Base-by-base conservation (phyloP, 2,329 filamentous ascomycete species). In the Gyromitra esculenta region DNA sequence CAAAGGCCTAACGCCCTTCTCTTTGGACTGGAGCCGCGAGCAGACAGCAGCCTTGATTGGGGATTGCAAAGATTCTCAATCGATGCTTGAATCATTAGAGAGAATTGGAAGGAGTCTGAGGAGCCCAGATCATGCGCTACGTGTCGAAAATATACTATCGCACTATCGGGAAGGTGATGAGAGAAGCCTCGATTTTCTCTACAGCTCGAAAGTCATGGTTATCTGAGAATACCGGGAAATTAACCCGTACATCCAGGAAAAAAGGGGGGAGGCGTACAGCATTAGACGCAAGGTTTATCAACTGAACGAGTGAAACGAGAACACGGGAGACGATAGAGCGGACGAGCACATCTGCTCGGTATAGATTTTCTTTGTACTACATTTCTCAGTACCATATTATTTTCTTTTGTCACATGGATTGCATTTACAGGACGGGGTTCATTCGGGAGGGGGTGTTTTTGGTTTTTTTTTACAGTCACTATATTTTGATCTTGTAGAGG, bases 1-100 rank as follows among this genome's bases (percentile, higher is more conserved):
- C 50, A 79, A 79, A 70, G 78, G 78, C 15, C 15, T 79, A 18
- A 79, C 78, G 18, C 78, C 78, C n/a, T 79, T 79, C 50, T 77
- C 78, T n/a, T 64, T 79, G 41, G 78, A 79, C 62, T 79, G 78
- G 78, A 79, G 75, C 43, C 75, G 78, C 6, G 78, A 79, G 52
- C 78, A 79, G 73, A 78, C 76, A 39, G 60, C 64, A 25, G 57
- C 78, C 15, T 62, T 79, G 50, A 73, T 79, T 13, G 78, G 77
- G 9, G 75, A 74, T 45, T 77, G 73, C 45, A 77, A 78, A 43
- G 75, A 57, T 35, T 68, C 65, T n/a, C 50, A 74, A 43, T 69
- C 54, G 39, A 72, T 79, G 45, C 21, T 79, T n/a, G 77, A 73
- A 56, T 77, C 75, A 68, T 63, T 79, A 31, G 78, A 79, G 21